Conservation (phyloP, 116 monocot species). For the Dioscorea cayenensis region DNA sequence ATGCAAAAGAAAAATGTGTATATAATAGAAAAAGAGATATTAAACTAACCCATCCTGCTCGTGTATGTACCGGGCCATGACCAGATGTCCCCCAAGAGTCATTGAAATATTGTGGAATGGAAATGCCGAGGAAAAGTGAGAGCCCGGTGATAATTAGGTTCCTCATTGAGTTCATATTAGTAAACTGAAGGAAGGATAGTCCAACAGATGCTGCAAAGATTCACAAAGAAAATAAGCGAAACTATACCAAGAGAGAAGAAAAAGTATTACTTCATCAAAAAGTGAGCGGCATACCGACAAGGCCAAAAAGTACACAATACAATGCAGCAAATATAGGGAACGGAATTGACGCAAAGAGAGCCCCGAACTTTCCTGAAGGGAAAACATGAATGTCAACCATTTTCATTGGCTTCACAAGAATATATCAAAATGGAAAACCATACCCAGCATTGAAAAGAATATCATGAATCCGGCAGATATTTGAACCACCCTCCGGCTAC, state of each 20-base stretch:
- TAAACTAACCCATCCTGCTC: constrained; percentile 77
- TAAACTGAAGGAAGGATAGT: constrained; percentile 82
- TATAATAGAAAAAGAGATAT: neutral
- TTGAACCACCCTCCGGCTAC: constrained; percentile 83
- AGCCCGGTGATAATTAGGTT: constrained; percentile 79
- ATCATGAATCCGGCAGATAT: constrained; percentile 92
- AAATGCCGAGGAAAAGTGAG: constrained; percentile 87
- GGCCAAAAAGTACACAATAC: constrained; percentile 74
- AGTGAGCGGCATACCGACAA: constrained; percentile 43
- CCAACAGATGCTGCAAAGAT: constrained; percentile 60
- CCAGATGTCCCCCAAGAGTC: constrained; percentile 46
- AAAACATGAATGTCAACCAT: constrained; percentile 1
- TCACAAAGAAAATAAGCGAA: constrained; percentile 3
- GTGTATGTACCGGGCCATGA: constrained; percentile 62
- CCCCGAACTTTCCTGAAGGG: constrained; percentile 74
- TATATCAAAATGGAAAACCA: neutral
- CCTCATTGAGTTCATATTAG: constrained; percentile 87
- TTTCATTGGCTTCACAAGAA: neutral
- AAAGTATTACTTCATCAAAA: neutral
- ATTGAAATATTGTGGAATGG: constrained; percentile 77
- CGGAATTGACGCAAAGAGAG: constrained; percentile 77
- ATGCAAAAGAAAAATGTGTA: no score
- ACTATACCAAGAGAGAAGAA: neutral
- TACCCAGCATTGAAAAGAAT: constrained; percentile 74
- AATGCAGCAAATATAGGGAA: constrained; percentile 78